Evolutionary conservation across 2,329 filamentous ascomycete species (phyloP).

Genomic region (Colletotrichum graminicola): DNA sequence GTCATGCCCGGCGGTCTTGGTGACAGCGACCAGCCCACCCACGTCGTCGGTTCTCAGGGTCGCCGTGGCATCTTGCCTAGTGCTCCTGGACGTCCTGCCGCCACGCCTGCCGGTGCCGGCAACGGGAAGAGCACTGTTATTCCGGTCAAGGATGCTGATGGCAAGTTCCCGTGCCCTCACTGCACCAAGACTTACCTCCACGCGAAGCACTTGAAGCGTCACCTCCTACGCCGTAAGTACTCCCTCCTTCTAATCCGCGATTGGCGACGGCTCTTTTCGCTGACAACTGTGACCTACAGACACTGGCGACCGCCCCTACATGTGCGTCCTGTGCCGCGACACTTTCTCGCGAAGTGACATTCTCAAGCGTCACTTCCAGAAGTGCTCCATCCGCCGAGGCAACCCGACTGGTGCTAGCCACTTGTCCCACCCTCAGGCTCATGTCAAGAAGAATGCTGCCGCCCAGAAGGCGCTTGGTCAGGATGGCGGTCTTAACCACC

Average conservation of each 20-base stretch:
- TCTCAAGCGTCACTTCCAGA: conserved; percentile 98
- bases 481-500: conserved; percentile 68
- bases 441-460: conserved; percentile 82
- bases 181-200: conserved; percentile 99
- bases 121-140: conserved; percentile 84
- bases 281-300: conserved; percentile 65
- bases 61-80: conserved; percentile 92
- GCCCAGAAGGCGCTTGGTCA: conserved; percentile 68
- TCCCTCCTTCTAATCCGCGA: conserved; percentile 12
- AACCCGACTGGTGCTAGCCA: conserved; percentile 97
- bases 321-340: conserved; percentile 97
- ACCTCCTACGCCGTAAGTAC: conserved; percentile 92
- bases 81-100: conserved; percentile 85
- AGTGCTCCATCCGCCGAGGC: conserved; percentile 95
- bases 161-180: conserved; percentile 97
- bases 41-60: conserved; percentile 95
- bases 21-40: conserved; percentile 78
- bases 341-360: conserved; percentile 99
- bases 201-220: conserved; percentile 96
- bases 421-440: conserved; percentile 90
- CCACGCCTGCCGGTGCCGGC: conserved; percentile 76
- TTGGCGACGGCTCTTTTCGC: conserved; percentile 33
- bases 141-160: conserved; percentile 94
- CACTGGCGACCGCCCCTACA: conserved; percentile 97
- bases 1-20: conserved; percentile 69